Evolutionary conservation across 2,329 filamentous ascomycete genomes (phyloP), one percentile per base, ranked within the genome.

Genomic region (Talaromyces sp.): DNA sequence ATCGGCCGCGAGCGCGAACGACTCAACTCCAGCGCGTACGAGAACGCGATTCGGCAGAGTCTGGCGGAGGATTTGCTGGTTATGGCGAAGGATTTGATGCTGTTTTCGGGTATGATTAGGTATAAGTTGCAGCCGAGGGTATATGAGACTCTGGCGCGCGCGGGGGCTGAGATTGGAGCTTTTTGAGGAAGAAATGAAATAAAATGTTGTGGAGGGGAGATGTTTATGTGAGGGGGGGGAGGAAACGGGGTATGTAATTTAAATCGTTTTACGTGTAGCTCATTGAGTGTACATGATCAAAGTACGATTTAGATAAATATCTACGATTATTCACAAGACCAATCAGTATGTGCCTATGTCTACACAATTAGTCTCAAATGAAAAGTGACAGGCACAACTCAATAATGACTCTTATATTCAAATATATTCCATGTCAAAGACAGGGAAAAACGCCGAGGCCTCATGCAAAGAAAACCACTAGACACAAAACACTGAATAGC

Each of bases 51-150:
- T 61, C 71, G 75, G 53, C 72, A 76, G 60, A 70, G 70, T 19
- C 65, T 91, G 76, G 86, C 88, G 56, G 86, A 88, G 61, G 82
- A 88, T 68, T 79, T 95, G 69, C 85, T 89, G 77, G 85, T 89
- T 73, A 91, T 90, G 79, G 92, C 90, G 43, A 87, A 92, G 74
- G 93, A 97, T 75, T 77, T 97, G 68, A 96, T 94, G 80, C 89
- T 94, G 14, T 97, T 96, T 79, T 93, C 92, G 17, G 93, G 92
- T 60, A 86, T 96, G 82, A 86, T 97, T 71, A 87, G 90, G 70
- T 97, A 96, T 77, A 87, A 94, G 70, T 84, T 97, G 77, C 91
- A 91, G 56, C 89, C 90, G 41, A 85, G 90, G 69, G 83, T 97
- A 59, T 93, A 95, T 76, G 93, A 97, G 80, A 90, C 89, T 64